Percentiles rank a stretch among this genome's conserved stretches.
phyloP scores from a whole-genome alignment of 805 yeast species.

The Candida ficus region DNA sequence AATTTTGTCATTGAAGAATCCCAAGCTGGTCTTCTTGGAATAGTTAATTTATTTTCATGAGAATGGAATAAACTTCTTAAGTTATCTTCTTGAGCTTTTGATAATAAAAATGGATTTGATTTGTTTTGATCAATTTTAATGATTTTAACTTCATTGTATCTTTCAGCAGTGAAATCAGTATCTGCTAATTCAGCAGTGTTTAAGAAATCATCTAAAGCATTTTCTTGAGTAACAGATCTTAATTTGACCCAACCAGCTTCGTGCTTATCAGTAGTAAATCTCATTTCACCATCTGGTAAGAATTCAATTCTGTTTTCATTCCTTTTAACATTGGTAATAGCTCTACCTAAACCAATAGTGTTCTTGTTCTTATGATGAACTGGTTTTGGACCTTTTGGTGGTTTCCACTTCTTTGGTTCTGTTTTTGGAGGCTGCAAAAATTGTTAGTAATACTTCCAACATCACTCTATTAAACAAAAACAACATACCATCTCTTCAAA shows the following conservation, averaged over 20 bases:
- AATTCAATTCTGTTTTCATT: constrained; percentile 64
- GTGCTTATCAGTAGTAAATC: constrained; percentile 79
- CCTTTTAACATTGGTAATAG: constrained; percentile 69
- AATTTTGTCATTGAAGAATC: constrained; percentile 58
- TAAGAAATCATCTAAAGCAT: constrained; percentile 88
- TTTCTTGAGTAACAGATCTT: constrained; percentile 92
- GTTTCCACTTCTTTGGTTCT: constrained; percentile 70
- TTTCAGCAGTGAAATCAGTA: constrained; percentile 93
- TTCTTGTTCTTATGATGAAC: constrained; percentile 80
- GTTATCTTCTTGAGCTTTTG: constrained; percentile 59
- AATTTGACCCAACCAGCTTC: constrained; percentile 88
- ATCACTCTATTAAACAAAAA: too few relatives aligned
- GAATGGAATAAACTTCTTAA: constrained; percentile 58
- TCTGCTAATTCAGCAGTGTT: constrained; percentile 95
- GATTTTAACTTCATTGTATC: constrained; percentile 75
- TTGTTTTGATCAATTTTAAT: constrained; percentile 59
- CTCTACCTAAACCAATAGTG: constrained; percentile 78
- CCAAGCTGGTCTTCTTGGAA: constrained; percentile 95
- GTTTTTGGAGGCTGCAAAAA: constrained; percentile 32
- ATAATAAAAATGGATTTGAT: constrained; percentile 52
- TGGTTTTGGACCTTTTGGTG: constrained; percentile 92
- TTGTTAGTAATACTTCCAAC: constrained; percentile 8
- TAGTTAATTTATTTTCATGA: constrained; percentile 67
- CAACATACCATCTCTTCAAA: neutral
- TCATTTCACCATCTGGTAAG: constrained; percentile 81